phyloP scores from a whole-genome alignment of 1,139 yeast genomes.

The Sugiyamaella japonica region DNA sequence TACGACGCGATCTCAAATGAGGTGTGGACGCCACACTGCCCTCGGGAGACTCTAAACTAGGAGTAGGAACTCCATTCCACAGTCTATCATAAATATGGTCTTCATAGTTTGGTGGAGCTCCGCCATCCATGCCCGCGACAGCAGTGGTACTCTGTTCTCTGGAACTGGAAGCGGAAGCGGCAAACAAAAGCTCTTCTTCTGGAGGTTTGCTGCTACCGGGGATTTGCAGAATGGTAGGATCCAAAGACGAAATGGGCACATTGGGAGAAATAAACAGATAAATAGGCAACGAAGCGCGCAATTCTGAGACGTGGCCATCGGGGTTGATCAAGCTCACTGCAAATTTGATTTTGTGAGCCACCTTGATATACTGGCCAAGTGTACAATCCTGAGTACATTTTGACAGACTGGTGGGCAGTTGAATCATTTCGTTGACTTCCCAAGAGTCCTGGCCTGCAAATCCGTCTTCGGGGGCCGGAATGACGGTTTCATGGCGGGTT shows the following conservation, averaged over 20 bases:
- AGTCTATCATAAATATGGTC: slow-evolving; percentile 82
- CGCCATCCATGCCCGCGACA: slow-evolving; percentile 14
- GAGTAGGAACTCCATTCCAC: slow-evolving; percentile 64
- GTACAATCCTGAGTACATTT: slow-evolving; percentile 85
- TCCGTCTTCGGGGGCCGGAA: slow-evolving; percentile 47
- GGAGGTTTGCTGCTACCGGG: slow-evolving; percentile 21
- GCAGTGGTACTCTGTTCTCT: slow-evolving; percentile 18
- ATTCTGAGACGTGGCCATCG: slow-evolving; percentile 74
- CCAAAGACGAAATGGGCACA: slow-evolving; percentile 50
- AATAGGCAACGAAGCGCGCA: slow-evolving; percentile 73
- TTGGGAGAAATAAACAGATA: slow-evolving; percentile 75
- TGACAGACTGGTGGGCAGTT: slow-evolving; percentile 69
- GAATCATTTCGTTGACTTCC: slow-evolving; percentile 64
- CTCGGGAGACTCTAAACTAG: slow-evolving; percentile 57
- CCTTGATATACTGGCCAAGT: slow-evolving; percentile 54
- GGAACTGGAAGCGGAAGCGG: slow-evolving; percentile 13
- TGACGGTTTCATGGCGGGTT: slow-evolving; percentile 46
- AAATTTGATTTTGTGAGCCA: slow-evolving; percentile 68
- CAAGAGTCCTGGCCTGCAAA: slow-evolving; percentile 63
- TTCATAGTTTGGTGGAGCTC: slow-evolving; percentile 88
- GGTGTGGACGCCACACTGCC: slow-evolving; percentile 50
- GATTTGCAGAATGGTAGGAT: slow-evolving; percentile 46
- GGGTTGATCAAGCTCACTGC: slow-evolving; percentile 65
- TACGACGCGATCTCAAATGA: slow-evolving; percentile 32
- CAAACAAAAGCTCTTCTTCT: slow-evolving; percentile 29